A percentile compares a stretch with the other conserved stretches of the same genome.
phyloP scores from a whole-genome alignment of 768 basidiomycete species.

The Macrocybe gigantea region DNA sequence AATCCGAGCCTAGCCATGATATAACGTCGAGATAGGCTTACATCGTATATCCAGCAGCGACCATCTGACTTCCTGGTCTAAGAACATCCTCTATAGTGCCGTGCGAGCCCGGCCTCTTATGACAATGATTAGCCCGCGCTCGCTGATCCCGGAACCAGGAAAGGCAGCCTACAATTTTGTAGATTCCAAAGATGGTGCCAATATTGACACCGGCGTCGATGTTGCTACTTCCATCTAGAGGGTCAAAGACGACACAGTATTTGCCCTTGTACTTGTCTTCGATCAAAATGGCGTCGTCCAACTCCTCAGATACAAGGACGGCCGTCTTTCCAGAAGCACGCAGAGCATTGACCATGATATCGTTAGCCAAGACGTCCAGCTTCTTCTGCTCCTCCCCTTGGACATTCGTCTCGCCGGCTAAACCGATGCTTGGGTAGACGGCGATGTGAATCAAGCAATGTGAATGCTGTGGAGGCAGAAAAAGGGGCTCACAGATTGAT shows the following conservation, averaged over 20 bases:
- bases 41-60: slow-evolving; percentile 97
- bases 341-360: slow-evolving; percentile 98
- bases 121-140: not conserved
- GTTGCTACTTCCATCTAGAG: slow-evolving; percentile 92
- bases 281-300: slow-evolving; percentile 89
- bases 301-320: slow-evolving; percentile 95
- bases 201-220: slow-evolving; percentile 99
- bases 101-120: slow-evolving; percentile 64
- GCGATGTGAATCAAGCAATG: slow-evolving; percentile 4
- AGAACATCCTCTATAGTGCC: slow-evolving; percentile 88
- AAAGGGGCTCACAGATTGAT: slow-evolving; percentile 81
- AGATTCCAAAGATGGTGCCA: slow-evolving; percentile 96
- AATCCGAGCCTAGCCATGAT: not conserved
- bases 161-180: slow-evolving; percentile 65
- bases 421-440: slow-evolving; percentile 64
- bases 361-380: slow-evolving; percentile 94
- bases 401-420: slow-evolving; percentile 94
- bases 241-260: slow-evolving; percentile 99
- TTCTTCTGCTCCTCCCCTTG: slow-evolving; percentile 99
- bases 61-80: slow-evolving; percentile 93
- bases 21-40: slow-evolving; percentile 29
- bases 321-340: slow-evolving; percentile 95
- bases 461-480: not conserved
- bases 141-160: not conserved
- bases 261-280: slow-evolving; percentile 74